These are phyloP conservation scores for Colletotrichum camelliae DNA, from an alignment of 2,329 filamentous ascomycete genomes.

Conservation along the genomic window DNA sequence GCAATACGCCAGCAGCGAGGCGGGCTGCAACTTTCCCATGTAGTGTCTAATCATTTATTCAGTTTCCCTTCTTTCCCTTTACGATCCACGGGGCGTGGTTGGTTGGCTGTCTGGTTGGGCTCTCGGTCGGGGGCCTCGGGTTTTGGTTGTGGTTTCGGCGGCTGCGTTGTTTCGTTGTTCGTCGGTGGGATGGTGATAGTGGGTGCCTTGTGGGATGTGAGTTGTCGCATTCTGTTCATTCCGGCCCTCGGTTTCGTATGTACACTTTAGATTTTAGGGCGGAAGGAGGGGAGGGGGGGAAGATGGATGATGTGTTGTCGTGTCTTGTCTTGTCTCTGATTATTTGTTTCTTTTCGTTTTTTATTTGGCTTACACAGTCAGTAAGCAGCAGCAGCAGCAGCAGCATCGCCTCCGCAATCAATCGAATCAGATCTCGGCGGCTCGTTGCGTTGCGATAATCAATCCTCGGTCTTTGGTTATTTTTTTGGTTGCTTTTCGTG, in stretches of 20 bases:
- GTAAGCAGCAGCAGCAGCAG: background rate
- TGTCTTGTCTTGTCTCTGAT: background rate
- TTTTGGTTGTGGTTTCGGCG: background rate
- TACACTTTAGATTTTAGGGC: background rate
- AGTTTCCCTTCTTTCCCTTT: background rate
- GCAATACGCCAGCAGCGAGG: background rate
- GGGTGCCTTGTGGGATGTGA: constrained; percentile 8
- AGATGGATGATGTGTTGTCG: background rate
- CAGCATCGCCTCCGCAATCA: background rate
- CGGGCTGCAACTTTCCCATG: background rate
- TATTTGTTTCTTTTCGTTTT: background rate
- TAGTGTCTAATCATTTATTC: background rate
- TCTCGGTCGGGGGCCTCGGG: background rate
- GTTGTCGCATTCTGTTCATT: background rate
- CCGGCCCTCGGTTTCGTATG: background rate
- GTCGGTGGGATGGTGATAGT: background rate
- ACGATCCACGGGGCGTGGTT: background rate
- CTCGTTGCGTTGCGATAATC: background rate
- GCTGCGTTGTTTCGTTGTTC: background rate
- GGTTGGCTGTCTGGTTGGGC: background rate
- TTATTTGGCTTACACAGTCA: background rate
- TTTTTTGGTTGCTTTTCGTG: background rate
- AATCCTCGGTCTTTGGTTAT: background rate
- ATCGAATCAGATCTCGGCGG: background rate
- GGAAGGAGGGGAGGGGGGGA: background rate